Evolutionary conservation across 345 rosid genomes (phyloP), one percentile per base, ranked within the genome.

Genomic region (Eucalyptus cladocalyx): DNA sequence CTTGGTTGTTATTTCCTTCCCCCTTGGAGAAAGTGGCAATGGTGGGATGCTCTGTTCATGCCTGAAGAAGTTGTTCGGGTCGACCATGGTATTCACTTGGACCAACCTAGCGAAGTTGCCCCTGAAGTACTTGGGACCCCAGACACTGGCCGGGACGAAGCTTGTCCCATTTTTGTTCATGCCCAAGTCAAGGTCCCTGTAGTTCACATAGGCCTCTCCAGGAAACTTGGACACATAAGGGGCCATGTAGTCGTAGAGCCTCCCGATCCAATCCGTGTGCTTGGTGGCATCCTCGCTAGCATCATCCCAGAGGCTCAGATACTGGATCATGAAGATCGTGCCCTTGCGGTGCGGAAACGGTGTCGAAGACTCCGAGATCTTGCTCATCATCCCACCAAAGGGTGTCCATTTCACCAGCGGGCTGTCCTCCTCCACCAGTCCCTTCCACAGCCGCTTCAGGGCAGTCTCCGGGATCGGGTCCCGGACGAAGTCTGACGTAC

Each of bases 341-440:
- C 91, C 93, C 15, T 86, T 91, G 81, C 95, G 89, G 88, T 93
- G 93, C 7, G 95, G 94, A 86, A 93, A 94, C 2, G 94, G 93
- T 19, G 86, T 47, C n/a, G 90, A 87, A 17, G 90, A 89, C 53
- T 91, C 94, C 5, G 91, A 81, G 47, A 94, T 92, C 67, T 65
- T 88, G 47, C 90, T 87, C 92, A 90, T 90, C 85, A 89, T 93
- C 62, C 98, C 99, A 4, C 99, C 98, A 21, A 93, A 97, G 1
- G 99, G 98, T 28, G 88, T 95, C 97, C 95, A 95, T 76, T 94
- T 93, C 94, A 93, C 92, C 67, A 94, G 42, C 2, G 97, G 95
- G 10, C n/a, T 51, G 3, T 94, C 97, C 86, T 95, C 97, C 87
- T 93, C 69, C 5, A 94, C 8, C 9, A 94, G 9, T 58, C 91